Percentiles rank a stretch among this genome's conserved stretches.
Conservation (phyloP, 805 yeast species). For the Zygosaccharomyces lentus region DNA sequence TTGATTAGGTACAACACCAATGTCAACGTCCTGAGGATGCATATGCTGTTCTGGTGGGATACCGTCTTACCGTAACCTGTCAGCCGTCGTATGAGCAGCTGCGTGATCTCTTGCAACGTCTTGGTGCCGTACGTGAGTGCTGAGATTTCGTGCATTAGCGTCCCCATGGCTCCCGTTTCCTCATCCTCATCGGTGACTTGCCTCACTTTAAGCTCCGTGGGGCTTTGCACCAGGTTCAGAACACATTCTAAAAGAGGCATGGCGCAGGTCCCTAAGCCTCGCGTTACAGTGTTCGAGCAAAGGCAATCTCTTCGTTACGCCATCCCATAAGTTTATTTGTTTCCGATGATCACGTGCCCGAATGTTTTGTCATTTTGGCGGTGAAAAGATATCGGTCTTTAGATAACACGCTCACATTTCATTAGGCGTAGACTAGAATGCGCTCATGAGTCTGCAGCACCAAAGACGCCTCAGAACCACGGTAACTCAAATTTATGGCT, state of each 20-base stretch:
- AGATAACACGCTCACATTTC: background rate
- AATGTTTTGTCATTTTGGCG: background rate
- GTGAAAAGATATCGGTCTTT: background rate
- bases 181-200: slow-evolving; percentile 49
- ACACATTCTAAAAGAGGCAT: slow-evolving; percentile 33
- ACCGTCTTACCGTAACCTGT: slow-evolving; percentile 20
- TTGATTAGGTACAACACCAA: slow-evolving; percentile 48
- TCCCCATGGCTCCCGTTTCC: slow-evolving; percentile 52
- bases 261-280: background rate
- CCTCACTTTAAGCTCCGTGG: slow-evolving; percentile 37
- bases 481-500: slow-evolving; percentile 4
- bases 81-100: slow-evolving; percentile 41
- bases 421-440: background rate
- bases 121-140: slow-evolving; percentile 41
- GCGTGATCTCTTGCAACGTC: slow-evolving; percentile 39
- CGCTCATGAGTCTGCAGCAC: slow-evolving; percentile 6
- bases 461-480: slow-evolving; percentile 1
- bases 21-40: slow-evolving; percentile 48
- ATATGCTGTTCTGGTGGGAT: slow-evolving; percentile 36
- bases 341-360: background rate
- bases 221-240: slow-evolving; percentile 32
- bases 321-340: background rate
- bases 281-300: background rate
- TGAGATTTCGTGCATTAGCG: slow-evolving; percentile 50
- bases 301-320: background rate